Evolutionary conservation across 129 eudicot species (phyloP).

Genomic region (Flaveria sonorensis): DNA sequence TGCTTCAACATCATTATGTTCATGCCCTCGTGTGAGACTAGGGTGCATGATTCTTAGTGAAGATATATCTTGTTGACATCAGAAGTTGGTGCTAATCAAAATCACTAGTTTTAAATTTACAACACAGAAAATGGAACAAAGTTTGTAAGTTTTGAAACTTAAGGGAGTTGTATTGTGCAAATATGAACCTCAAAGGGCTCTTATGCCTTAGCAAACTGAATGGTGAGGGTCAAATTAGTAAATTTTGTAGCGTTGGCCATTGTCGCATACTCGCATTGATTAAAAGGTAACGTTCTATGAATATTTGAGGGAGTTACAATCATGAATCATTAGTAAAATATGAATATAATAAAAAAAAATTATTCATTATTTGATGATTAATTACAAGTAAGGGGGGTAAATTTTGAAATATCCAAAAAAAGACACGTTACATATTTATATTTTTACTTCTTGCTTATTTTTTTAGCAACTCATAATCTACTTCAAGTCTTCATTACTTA

Average conservation of each 20-base stretch:
- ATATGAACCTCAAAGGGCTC: slow-evolving; percentile 4
- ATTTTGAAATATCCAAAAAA: too few relatives aligned
- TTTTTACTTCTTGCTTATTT: too few relatives aligned
- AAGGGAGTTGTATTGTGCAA: slow-evolving; percentile 11
- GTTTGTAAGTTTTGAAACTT: slow-evolving; percentile 1
- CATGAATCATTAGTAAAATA: neutral
- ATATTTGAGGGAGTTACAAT: slow-evolving; percentile 26
- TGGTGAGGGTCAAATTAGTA: slow-evolving; percentile 7
- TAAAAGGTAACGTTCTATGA: slow-evolving; percentile 10
- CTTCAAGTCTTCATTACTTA: too few relatives aligned
- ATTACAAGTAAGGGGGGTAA: neutral
- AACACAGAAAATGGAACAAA: neutral
- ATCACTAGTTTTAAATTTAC: neutral
- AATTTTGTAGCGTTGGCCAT: neutral
- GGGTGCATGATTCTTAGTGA: slow-evolving; percentile 23
- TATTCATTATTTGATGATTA: too few relatives aligned
- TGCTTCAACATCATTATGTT: slow-evolving; percentile 15
- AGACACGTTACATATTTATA: too few relatives aligned
- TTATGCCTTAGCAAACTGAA: neutral
- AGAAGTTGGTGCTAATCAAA: slow-evolving; percentile 29
- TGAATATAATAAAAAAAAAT: neutral
- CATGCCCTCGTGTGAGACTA: slow-evolving; percentile 22
- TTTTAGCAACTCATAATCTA: too few relatives aligned
- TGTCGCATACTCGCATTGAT: neutral
- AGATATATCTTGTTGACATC: slow-evolving; percentile 11